Evolutionary conservation across 352 stramenopile genomes (phyloP), one percentile per base, ranked within the genome.

Genomic region (Albugo laibachii): DNA sequence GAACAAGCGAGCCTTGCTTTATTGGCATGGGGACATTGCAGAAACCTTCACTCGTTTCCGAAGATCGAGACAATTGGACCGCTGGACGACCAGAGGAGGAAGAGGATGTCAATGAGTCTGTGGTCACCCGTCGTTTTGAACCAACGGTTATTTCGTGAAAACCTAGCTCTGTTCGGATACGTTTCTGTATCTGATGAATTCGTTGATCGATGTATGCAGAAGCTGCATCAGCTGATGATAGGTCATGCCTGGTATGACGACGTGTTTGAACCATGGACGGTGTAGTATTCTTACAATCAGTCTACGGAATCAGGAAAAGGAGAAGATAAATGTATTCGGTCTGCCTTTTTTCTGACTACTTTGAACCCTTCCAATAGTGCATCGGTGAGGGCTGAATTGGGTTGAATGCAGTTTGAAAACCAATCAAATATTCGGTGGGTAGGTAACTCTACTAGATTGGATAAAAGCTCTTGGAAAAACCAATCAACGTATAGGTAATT

Each of bases 141-240:
- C 70, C 59, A 11, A 86, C 59, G 1, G 80, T 46, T 47, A 86
- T 59, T 47, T 86, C 70, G 6, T 59, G 56, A 54, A 86, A 86
- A 46, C 65, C 63, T 19, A 86, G 54, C 44, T 86, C 70, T 6
- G 62, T 56, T 34, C 63, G 64, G 41, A 86, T 59, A 21, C 69
- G 66, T 21, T 47, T 36, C 54, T 86, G 73, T 16, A 83, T 69
- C 27, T 53, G 52, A 39, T 77, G 70, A 47, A 86, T 83, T 27
- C 83, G 59, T 40, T 63, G 62, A 59, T 86, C 73, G 13, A 83
- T 71, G 36, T 66, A 66, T 20, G 63, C 51, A 35, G 55, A 76
- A 27, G 60, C 74, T 55, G 83, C 73, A 50, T 86, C 73, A 21
- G 65, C 69, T 18, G 59, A 67, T 15, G 57, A 55, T 10, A 19